Percentiles rank a stretch among this genome's conserved stretches.
Evolutionary conservation across 192 early-diverging fungal species (phyloP).

Genomic region (Coemansia sp.): DNA sequence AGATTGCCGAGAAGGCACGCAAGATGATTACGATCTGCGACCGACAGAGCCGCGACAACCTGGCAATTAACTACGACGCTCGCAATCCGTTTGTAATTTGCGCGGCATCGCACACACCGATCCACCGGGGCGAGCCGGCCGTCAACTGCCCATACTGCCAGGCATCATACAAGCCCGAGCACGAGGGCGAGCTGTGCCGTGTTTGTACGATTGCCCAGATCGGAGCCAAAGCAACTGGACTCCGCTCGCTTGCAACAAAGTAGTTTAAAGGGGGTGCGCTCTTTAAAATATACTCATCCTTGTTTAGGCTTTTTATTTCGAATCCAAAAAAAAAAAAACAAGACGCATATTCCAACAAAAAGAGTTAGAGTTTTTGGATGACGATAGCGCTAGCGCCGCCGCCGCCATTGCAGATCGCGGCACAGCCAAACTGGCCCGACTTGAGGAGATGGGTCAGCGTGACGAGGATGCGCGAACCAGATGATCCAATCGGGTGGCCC

Average conservation of each 20-base stretch:
- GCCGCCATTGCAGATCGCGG: slow-evolving; percentile 81
- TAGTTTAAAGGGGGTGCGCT: too few relatives aligned
- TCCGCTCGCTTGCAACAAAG: slow-evolving; percentile 47
- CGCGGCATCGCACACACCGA: slow-evolving; percentile 80
- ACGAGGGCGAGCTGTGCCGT: slow-evolving; percentile 71
- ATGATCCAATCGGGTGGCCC: slow-evolving; percentile 83
- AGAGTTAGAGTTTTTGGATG: slow-evolving; percentile 58
- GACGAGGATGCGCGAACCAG: slow-evolving; percentile 72
- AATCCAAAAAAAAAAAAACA: background rate
- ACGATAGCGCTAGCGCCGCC: slow-evolving; percentile 72
- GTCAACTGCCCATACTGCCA: slow-evolving; percentile 86
- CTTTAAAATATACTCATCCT: too few relatives aligned
- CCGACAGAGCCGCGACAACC: slow-evolving; percentile 75
- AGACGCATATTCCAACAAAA: slow-evolving; percentile 15
- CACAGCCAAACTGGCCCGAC: slow-evolving; percentile 75
- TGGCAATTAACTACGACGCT: slow-evolving; percentile 84
- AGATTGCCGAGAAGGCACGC: slow-evolving; percentile 77
- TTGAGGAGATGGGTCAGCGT: slow-evolving; percentile 80
- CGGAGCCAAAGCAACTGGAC: slow-evolving; percentile 71
- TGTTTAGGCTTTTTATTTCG: too few relatives aligned
- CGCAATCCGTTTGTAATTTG: slow-evolving; percentile 94
- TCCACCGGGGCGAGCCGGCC: slow-evolving; percentile 81
- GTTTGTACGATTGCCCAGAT: slow-evolving; percentile 87
- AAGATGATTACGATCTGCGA: slow-evolving; percentile 75
- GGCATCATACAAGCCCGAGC: slow-evolving; percentile 84